phyloP scores from a whole-genome alignment of 73 alveolate species.

The Paraurostyla sp. region DNA sequence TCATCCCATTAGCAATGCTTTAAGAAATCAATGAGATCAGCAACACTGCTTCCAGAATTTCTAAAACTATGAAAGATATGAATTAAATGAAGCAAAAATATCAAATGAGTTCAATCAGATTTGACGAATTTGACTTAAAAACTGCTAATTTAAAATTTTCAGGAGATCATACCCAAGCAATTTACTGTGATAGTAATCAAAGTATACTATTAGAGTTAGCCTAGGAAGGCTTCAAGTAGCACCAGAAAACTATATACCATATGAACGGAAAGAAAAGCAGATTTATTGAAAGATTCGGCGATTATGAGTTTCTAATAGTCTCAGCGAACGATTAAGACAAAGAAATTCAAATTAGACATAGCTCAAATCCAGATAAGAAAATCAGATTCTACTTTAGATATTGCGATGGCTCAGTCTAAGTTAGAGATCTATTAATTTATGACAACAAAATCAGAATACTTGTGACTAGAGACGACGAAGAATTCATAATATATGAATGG shows the following conservation, averaged over 20 bases:
- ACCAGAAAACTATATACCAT: not conserved
- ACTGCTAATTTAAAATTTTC: not conserved
- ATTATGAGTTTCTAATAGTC: not conserved
- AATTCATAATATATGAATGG: constrained; percentile 12
- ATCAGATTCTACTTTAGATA: constrained; percentile 8
- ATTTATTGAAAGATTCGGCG: not conserved
- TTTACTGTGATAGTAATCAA: constrained; percentile 13
- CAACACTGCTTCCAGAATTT: not conserved
- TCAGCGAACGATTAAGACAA: constrained; percentile 13
- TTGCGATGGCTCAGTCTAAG: not conserved
- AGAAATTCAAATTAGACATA: constrained; percentile 4
- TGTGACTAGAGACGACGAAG: constrained; percentile 47
- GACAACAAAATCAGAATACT: not conserved
- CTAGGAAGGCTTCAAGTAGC: not conserved
- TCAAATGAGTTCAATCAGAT: constrained; percentile 6
- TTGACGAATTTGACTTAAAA: not conserved
- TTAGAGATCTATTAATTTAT: not conserved
- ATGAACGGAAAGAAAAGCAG: not conserved
- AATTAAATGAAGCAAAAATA: not conserved
- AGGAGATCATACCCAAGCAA: not conserved
- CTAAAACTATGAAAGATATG: not conserved
- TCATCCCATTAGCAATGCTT: not conserved
- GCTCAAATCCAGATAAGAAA: not conserved
- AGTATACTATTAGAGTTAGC: not conserved
- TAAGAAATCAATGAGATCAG: not conserved